A percentile compares a stretch with the other conserved stretches of the same genome.
phyloP scores from a whole-genome alignment of 1,139 yeast genomes.

The Debaryomyces subglobosus region DNA sequence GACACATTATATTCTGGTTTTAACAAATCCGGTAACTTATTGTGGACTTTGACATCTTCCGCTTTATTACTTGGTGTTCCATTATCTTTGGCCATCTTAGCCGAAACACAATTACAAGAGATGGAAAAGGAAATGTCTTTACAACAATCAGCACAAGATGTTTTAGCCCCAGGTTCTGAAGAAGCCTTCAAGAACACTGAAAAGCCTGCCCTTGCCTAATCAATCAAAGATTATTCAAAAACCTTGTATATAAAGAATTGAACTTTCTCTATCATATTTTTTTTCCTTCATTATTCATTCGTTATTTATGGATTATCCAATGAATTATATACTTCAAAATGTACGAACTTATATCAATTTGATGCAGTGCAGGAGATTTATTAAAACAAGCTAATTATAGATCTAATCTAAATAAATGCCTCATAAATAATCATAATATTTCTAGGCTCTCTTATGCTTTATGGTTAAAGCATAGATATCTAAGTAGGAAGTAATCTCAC shows the following conservation, averaged over 20 bases:
- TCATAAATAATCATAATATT: neutral
- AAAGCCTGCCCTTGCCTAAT: constrained; percentile 14
- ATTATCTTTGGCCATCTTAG: constrained; percentile 80
- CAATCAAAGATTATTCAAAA: constrained; percentile 2
- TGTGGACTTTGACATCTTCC: constrained; percentile 87
- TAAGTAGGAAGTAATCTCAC: constrained; percentile 78
- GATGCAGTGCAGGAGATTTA: neutral
- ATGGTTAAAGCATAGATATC: constrained; percentile 87
- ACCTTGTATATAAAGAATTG: constrained; percentile 21
- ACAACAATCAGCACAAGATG: constrained; percentile 83
- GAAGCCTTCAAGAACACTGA: constrained; percentile 44
- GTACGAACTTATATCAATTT: constrained; percentile 6
- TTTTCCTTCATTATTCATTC: constrained; percentile 3
- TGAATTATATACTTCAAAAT: constrained; percentile 8
- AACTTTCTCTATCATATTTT: constrained; percentile 4
- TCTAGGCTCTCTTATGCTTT: constrained; percentile 68
- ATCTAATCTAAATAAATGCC: neutral
- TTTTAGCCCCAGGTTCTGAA: constrained; percentile 76
- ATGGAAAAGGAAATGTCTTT: constrained; percentile 91
- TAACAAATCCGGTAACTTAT: constrained; percentile 66
- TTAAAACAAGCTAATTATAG: neutral
- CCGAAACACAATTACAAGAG: constrained; percentile 92
- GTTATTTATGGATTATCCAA: constrained; percentile 7
- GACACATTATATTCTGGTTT: constrained; percentile 49
- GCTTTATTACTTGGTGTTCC: constrained; percentile 91